Evolutionary conservation across 306 rosid genomes (phyloP), one percentile per base, ranked within the genome.

Genomic region (Lupinus albus): DNA sequence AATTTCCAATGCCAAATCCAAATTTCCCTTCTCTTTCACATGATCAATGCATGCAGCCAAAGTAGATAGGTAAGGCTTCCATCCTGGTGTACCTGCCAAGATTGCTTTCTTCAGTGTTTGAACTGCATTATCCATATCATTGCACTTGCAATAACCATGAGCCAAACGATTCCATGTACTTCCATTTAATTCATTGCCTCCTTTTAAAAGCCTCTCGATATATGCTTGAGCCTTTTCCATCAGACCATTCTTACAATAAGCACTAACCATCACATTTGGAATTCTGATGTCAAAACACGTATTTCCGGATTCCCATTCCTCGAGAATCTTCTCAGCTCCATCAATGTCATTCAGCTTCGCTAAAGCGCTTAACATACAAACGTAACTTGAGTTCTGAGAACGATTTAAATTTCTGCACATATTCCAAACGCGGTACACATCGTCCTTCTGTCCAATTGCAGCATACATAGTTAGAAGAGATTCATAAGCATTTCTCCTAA

Each of bases 341-440:
- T 81, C 83, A 41, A 82, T 63, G 79, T 82, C 87, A 76, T 83
- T 75, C 52, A 86, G 81, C 79, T 72, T 83, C 64, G 73, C 36
- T 12, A 86, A 76, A 42, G 89, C 77, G 11, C 74, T 71, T 47
- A 88, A 7, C 66, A 86, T 70, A 44, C 70, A 64, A 36, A 73
- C 52, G 71, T 86, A 89, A 56, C 77, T 78, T 4, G 78, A 32
- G 70, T 67, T 76, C 53, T 2, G 45, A 25, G 60, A 12, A 67
- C 18, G 35, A 16, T 16, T 66, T 21, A 76, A 49, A 11, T 30
- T 62, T 59, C 52, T 67, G 85, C 83, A 81, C 66, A 83, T 48
- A 64, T 70, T 67, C 91, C 88, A 88, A 39, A 85, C 59, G 13
- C 80, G 77, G 80, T 81, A 82, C 64, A 83, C 86, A 32, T 85